Conservation (phyloP, 2,329 filamentous ascomycete genomes). For the Fusarium xyrophilum region DNA sequence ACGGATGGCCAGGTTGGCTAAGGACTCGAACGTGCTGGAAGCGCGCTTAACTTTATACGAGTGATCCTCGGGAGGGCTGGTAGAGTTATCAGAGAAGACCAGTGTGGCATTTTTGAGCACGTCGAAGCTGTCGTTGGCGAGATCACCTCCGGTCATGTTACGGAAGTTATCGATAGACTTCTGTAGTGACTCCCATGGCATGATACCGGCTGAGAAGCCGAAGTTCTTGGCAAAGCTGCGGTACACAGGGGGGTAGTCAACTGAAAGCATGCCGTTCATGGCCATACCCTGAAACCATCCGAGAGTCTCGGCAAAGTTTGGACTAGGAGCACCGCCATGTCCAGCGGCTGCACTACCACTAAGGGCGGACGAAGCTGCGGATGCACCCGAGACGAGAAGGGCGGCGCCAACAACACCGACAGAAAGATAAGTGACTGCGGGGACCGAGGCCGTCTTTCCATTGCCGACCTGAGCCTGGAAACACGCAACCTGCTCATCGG, state of each 20-base stretch:
- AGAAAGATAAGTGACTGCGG: constrained; percentile 82
- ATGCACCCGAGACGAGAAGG: constrained; percentile 73
- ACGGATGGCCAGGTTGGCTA: constrained; percentile 64
- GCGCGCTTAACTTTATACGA: constrained; percentile 62
- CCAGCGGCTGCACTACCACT: constrained; percentile 59
- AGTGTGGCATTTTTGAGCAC: constrained; percentile 79
- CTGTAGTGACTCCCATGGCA: constrained; percentile 85
- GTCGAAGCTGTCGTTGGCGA: constrained; percentile 78
- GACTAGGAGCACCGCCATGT: constrained; percentile 72
- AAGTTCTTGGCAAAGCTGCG: constrained; percentile 92
- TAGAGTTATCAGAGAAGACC: constrained; percentile 69
- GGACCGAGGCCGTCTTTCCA: constrained; percentile 78
- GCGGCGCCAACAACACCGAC: constrained; percentile 87
- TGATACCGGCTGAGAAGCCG: constrained; percentile 83
- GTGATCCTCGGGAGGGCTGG: constrained; percentile 50
- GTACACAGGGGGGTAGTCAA: constrained; percentile 86
- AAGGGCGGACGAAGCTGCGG: constrained; percentile 69
- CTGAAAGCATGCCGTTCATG: constrained; percentile 95
- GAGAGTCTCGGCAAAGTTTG: constrained; percentile 84
- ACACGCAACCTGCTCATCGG: constrained; percentile 73
- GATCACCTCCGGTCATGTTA: constrained; percentile 79
- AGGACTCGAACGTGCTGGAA: constrained; percentile 52
- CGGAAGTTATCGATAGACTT: constrained; percentile 85
- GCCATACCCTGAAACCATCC: constrained; percentile 94
- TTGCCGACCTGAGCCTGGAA: constrained; percentile 83